Evolutionary conservation across 768 basidiomycete genomes (phyloP).

Genomic region (Phlegmacium glaucopus): DNA sequence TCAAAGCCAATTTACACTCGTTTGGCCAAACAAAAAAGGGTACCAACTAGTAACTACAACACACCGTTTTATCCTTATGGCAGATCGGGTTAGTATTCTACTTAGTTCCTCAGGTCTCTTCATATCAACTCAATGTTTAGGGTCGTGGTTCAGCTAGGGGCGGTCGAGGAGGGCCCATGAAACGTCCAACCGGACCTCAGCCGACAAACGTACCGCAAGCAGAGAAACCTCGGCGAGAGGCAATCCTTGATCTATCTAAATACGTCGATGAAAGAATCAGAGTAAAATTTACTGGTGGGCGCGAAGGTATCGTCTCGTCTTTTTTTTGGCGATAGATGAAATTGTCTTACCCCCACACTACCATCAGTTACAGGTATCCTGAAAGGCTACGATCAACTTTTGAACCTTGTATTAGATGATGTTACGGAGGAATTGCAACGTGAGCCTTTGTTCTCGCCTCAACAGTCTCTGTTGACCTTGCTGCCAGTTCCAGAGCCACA

Average conservation of each 20-base stretch:
- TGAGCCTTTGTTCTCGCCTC: conserved; percentile 5
- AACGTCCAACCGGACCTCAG: conserved; percentile 45
- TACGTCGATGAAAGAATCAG: conserved; percentile 90
- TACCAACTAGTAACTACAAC: background rate
- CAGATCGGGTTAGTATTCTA: conserved; percentile 54
- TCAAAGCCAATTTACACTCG: conserved; percentile 15
- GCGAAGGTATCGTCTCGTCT: conserved; percentile 66
- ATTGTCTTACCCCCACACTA: conserved; percentile 8
- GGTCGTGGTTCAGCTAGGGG: conserved; percentile 52
- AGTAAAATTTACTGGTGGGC: conserved; percentile 97
- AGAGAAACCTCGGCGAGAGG: conserved; percentile 87
- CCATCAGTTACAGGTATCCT: conserved; percentile 89
- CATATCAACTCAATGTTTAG: conserved; percentile 43
- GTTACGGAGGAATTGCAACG: conserved; percentile 68
- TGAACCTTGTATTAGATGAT: conserved; percentile 96
- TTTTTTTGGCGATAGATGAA: conserved; percentile 2
- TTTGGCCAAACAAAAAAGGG: conserved; percentile 5
- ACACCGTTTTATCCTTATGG: conserved; percentile 35
- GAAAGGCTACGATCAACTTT: conserved; percentile 94
- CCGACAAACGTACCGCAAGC: conserved; percentile 36
- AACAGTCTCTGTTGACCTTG: background rate
- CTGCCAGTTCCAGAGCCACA: conserved; percentile 58
- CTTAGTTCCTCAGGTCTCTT: conserved; percentile 17
- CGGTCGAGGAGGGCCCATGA: conserved; percentile 38
- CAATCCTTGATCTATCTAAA: conserved; percentile 92